Evolutionary conservation across 495 filamentous ascomycete species (phyloP).

Genomic region (Parathielavia appendiculata): DNA sequence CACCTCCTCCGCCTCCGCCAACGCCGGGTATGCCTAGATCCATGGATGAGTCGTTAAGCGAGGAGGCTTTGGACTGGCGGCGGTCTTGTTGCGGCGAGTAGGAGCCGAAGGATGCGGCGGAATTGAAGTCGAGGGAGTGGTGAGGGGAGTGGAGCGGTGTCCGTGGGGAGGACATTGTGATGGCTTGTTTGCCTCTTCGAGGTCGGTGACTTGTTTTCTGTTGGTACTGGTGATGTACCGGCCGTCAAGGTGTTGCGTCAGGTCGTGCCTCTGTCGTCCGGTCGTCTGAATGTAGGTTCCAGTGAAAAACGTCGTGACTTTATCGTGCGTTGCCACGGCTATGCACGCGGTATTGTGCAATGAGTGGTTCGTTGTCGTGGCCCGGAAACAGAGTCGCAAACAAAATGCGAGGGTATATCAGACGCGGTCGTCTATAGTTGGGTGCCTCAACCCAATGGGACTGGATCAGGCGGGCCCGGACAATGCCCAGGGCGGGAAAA

Average conservation of each 20-base stretch:
- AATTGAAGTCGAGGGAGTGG: constrained; percentile 58
- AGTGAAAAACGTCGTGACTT: background rate
- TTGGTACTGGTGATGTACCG: background rate
- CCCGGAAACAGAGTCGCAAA: background rate
- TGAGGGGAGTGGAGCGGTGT: constrained; percentile 63
- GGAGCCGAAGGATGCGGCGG: constrained; percentile 42
- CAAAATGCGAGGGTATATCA: background rate
- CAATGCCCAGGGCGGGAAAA: background rate
- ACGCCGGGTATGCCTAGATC: constrained; percentile 47
- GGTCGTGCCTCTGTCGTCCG: background rate
- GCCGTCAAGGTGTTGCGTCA: background rate
- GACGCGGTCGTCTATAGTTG: background rate
- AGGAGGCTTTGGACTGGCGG: constrained; percentile 51
- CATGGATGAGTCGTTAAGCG: constrained; percentile 55
- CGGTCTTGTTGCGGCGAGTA: constrained; percentile 37
- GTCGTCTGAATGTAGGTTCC: background rate
- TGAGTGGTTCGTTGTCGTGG: background rate
- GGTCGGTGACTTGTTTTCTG: background rate
- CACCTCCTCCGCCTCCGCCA: constrained; percentile 43
- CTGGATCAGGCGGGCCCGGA: background rate
- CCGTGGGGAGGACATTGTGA: constrained; percentile 49
- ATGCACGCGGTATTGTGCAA: background rate
- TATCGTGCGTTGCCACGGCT: background rate
- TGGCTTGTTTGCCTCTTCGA: background rate
- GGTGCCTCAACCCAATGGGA: background rate